These are phyloP conservation scores for Ceratobasidium sp. DNA, from an alignment of 1,284 basidiomycete genomes.

Conservation along the genomic window DNA sequence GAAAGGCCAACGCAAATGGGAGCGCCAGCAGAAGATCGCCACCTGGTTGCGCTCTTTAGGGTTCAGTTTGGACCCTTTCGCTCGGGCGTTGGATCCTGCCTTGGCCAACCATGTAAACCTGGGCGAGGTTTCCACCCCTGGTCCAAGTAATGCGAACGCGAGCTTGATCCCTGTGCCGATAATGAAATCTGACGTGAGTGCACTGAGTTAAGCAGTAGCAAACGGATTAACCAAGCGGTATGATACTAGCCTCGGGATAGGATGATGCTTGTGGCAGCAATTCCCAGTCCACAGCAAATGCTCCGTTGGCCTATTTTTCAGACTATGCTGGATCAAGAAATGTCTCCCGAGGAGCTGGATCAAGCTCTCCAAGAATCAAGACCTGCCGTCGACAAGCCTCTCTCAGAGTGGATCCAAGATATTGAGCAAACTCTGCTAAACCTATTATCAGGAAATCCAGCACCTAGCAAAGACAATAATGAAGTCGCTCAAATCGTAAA, in stretches of 20 bases:
- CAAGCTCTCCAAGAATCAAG: neutral
- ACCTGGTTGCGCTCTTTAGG: neutral
- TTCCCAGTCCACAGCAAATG: neutral
- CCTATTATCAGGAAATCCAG: neutral
- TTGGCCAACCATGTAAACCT: too few relatives aligned
- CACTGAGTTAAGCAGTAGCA: neutral
- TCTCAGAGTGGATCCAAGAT: neutral
- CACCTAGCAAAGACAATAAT: neutral
- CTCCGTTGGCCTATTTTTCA: neutral
- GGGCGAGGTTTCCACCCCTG: neutral
- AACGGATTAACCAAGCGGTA: neutral
- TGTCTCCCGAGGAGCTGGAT: neutral
- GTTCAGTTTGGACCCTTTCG: neutral
- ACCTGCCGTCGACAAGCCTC: neutral
- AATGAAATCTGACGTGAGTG: neutral
- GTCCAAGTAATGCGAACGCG: neutral
- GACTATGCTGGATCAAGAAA: neutral
- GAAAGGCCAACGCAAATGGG: neutral
- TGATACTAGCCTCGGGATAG: neutral
- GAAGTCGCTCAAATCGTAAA: neutral
- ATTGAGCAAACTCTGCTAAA: constrained; percentile 11
- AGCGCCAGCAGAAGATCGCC: neutral
- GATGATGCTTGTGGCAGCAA: neutral
- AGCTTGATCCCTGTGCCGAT: neutral
- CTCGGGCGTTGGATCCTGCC: neutral